Evolutionary conservation across 1,139 yeast genomes (phyloP), one percentile per base, ranked within the genome.

Genomic region (Yamadazyma spencermartinsiae): DNA sequence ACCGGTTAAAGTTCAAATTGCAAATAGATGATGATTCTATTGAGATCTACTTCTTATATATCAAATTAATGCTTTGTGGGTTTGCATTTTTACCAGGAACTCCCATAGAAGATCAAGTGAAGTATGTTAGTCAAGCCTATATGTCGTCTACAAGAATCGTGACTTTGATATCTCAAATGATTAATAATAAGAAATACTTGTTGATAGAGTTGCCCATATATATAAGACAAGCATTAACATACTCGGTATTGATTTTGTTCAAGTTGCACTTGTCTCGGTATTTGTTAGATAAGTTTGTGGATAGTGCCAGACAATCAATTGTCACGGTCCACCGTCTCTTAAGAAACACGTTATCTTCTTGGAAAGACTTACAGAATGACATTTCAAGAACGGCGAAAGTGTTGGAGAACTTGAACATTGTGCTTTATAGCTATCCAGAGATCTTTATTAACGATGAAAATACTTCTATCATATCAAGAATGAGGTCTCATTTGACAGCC

Each of bases 81-180:
- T 90, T 87, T 71, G 92, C 96, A 4, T 90, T 89, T 54, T 68
- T 90, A 41, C 97, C 97, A 1, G 95, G 87, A 11, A 86, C 96
- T 0, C 94, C 96, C 3, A 78, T 84, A 34, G 94, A 85, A 51
- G 95, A 86, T 60, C 96, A 87, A 60, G 85, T 88, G 0, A 82
- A 80, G 49, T 88, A 86, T 58, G 92, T 89, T 13, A 82, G 88
- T 33, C 79, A 81, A 29, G 95, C 95, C 0, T 89, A 87, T 56
- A 68, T 85, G 38, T 67, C 89, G 1, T 89, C 96, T 1, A 89
- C 97, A 0, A 72, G 92, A 44, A 80, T 88, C 31, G 79, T 89
- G 15, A 88, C 97, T 0, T 68, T 88, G 14, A 76, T 87, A 31
- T 83, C 95, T 1, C 79, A 81, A 47, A 64, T 88, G 54, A 73